Evolutionary conservation across 208 protist genomes (phyloP).

Genomic region (Naegleria lovaniensis): DNA sequence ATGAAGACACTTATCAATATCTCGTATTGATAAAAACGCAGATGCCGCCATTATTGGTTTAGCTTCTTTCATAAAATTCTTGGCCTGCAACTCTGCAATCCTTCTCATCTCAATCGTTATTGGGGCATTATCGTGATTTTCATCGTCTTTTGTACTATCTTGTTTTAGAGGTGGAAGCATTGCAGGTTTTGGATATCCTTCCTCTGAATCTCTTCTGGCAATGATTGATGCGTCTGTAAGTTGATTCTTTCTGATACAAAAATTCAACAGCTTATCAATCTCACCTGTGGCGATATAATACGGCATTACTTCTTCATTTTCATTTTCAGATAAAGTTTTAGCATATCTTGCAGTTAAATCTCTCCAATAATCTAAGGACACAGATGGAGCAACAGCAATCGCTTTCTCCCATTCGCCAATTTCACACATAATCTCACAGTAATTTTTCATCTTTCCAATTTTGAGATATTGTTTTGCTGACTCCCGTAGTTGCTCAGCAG

Average conservation of each 20-base stretch:
- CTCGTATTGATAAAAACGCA: not conserved
- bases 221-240: not conserved
- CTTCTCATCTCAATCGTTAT: not conserved
- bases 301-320: not conserved
- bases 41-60: not conserved
- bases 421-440: conserved; percentile 70
- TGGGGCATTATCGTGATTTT: not conserved
- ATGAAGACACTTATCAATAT: not conserved
- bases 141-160: not conserved
- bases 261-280: not conserved
- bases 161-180: not conserved
- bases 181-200: not conserved
- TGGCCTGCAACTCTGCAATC: not conserved
- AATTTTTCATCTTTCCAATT: conserved; percentile 63
- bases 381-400: conserved; percentile 66
- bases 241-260: not conserved
- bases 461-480: conserved; percentile 62
- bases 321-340: not conserved
- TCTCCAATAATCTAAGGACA: conserved; percentile 73
- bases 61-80: not conserved
- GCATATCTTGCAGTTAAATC: not conserved
- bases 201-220: not conserved
- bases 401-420: conserved; percentile 75
- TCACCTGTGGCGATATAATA: not conserved
- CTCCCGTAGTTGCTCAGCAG: conserved; percentile 54